Base-by-base conservation (phyloP, 352 stramenopile species). In the Globisporangium canariense region DNA sequence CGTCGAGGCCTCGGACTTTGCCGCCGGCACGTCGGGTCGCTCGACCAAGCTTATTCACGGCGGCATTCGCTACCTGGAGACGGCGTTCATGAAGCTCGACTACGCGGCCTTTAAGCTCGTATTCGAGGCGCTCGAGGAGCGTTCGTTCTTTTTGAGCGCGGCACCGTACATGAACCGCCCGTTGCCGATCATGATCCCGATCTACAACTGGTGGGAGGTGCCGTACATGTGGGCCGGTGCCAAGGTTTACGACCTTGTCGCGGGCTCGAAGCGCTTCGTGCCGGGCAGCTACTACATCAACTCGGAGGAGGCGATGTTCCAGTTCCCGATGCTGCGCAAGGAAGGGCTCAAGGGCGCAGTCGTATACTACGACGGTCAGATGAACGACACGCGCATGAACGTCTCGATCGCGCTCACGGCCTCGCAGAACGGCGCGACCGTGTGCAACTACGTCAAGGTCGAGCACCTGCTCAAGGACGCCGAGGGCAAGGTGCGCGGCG, bases 41-140 rank as follows among this genome's bases (percentile, higher is more conserved):
- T 98, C 90, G 30, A 98, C 94, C 51, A 98, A 98, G 79, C 89
- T 98, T 47, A 98, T 98, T 67, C 94, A 98, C 77, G 94, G 94
- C 52, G 94, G 94, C 61, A 97, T 98, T 63, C 89, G 94, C 6
- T 98, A 98, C 76, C 74, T 98, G 38, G 93, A 98, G 72, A 95
- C 93, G n/a, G 93, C 94, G 16, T 97, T 98, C 73, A 89, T 91
- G 77, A 95, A 97, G 50, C 68, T 97, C 28, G 91, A 98, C 75
- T 91, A 91, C 56, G 71, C 86, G 13, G 81, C 89, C 28, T 96
- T 95, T 64, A 90, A 94, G 65, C 88, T 98, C 25, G 94, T 98
- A 57, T 78, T 93, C 54, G 94, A 98, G 72, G 94, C 94, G 22
- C 79, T 98, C 4, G 87, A 98, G 61, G 94, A 98, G 78, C 85